Base-by-base conservation (phyloP, 106 monocot genomes). In the Cymbidium sinense region DNA sequence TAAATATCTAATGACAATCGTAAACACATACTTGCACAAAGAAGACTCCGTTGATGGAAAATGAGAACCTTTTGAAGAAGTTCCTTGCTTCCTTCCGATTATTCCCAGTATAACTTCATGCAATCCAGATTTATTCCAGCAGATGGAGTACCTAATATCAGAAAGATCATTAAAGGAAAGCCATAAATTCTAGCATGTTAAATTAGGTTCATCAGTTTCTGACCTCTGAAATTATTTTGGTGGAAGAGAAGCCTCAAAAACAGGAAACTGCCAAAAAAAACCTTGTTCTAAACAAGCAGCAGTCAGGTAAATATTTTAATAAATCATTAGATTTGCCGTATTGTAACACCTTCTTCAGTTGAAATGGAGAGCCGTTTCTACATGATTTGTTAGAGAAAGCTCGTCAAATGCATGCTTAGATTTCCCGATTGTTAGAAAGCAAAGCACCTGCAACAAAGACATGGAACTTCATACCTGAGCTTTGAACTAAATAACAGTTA, bases 361-460 rank as follows among this genome's bases (percentile, higher is more conserved):
- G 79, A 82, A 88, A 91, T 79, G 69, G 2, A 99, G 71, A 75
- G 79, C 88, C 78, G 69, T 80, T 78, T 81, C 80, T 44, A 99
- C 77, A 83, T 74, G 79, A 79, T 73, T 39, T 74, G 64, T 41
- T 36, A 84, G 50, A 61, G 70, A 77, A 79, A 81, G 70, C 54
- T 80, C 80, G 31, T 78, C 39, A 75, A 52, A 54, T 73, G 75
- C 27, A 85, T 77, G 79, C 67, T 75, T 67, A 74, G 78, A 81
- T 78, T 82, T 82, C 2, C 88, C 92, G 34, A 99, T 79, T 19
- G 90, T 86, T 82, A 61, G 84, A 94, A 82, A 94, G 88, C 80
- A 99, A 80, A 75, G 90, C 94, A 86, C 98, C 94, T 96, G 84
- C n/a, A n/a, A n/a, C n/a, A n/a, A n/a, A n/a, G n/a, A n/a, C n/a